phyloP scores from a whole-genome alignment of 208 protist species.

The Novymonas esmeraldas region DNA sequence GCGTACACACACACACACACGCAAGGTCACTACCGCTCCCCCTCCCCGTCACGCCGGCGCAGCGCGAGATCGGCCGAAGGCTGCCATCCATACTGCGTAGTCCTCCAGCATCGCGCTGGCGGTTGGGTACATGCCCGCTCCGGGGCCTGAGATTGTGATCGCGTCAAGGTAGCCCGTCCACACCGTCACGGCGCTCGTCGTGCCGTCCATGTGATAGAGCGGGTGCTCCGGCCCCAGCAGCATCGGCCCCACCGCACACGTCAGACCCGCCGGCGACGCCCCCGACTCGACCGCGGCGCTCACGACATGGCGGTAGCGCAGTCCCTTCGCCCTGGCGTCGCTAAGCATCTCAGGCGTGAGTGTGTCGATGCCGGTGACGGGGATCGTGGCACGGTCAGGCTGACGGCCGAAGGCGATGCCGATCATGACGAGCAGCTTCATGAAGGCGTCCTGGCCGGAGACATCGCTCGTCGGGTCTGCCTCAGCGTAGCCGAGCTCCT shows the following conservation, averaged over 20 bases:
- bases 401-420: constrained; percentile 35
- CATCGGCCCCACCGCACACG: constrained; percentile 28
- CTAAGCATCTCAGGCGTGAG: constrained; percentile 32
- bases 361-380: constrained; percentile 36
- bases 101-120: constrained; percentile 50
- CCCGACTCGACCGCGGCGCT: constrained; percentile 7
- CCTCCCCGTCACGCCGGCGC: neutral
- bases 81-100: constrained; percentile 32
- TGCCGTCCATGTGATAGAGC: constrained; percentile 36
- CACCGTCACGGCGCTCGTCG: constrained; percentile 35
- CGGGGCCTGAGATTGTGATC: constrained; percentile 33
- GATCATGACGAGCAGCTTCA: constrained; percentile 36
- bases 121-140: constrained; percentile 44
- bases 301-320: constrained; percentile 44
- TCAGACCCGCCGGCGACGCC: neutral
- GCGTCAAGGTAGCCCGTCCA: constrained; percentile 36
- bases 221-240: constrained; percentile 35
- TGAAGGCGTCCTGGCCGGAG: constrained; percentile 40
- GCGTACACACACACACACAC: neutral
- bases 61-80: neutral
- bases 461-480: constrained; percentile 44
- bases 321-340: constrained; percentile 24
- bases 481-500: constrained; percentile 48
- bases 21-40: neutral
- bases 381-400: constrained; percentile 31